Evolutionary conservation across 352 stramenopile genomes (phyloP).

Genomic region (Pythium phragmitis): DNA sequence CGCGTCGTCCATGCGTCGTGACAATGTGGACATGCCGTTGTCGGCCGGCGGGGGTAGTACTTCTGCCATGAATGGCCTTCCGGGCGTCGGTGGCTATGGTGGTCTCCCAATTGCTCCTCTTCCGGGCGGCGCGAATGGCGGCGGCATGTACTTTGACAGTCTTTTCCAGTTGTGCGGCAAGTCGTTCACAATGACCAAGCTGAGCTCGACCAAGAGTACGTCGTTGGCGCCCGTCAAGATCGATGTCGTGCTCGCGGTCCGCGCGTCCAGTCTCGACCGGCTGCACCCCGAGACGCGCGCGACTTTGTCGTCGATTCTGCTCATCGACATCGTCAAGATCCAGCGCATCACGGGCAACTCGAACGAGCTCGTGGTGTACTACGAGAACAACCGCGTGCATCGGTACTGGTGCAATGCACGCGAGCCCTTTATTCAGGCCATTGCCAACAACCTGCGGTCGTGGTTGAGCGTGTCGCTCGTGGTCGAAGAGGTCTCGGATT

Average conservation of each 20-base stretch:
- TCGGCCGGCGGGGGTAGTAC: neutral
- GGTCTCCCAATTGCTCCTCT: constrained; percentile 15
- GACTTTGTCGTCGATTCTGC: constrained; percentile 77
- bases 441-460: constrained; percentile 85
- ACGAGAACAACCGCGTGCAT: constrained; percentile 84
- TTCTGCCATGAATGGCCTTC: constrained; percentile 8
- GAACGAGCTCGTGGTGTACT: constrained; percentile 83
- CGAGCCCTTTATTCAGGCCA: constrained; percentile 85
- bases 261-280: constrained; percentile 73
- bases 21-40: constrained; percentile 32
- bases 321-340: constrained; percentile 90
- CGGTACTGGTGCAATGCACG: constrained; percentile 87
- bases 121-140: constrained; percentile 28
- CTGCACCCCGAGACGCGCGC: constrained; percentile 61
- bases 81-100: constrained; percentile 7
- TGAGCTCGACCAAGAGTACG: constrained; percentile 76
- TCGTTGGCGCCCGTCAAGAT: constrained; percentile 66
- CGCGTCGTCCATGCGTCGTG: constrained; percentile 68
- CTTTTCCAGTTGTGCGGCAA: constrained; percentile 85
- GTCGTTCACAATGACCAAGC: constrained; percentile 83
- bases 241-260: constrained; percentile 71
- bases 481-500: constrained; percentile 83
- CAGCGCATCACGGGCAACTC: constrained; percentile 84
- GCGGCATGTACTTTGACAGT: constrained; percentile 87
- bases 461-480: constrained; percentile 81